phyloP scores from a whole-genome alignment of 2,329 filamentous ascomycete genomes.

The Xylariaceae sp. region DNA sequence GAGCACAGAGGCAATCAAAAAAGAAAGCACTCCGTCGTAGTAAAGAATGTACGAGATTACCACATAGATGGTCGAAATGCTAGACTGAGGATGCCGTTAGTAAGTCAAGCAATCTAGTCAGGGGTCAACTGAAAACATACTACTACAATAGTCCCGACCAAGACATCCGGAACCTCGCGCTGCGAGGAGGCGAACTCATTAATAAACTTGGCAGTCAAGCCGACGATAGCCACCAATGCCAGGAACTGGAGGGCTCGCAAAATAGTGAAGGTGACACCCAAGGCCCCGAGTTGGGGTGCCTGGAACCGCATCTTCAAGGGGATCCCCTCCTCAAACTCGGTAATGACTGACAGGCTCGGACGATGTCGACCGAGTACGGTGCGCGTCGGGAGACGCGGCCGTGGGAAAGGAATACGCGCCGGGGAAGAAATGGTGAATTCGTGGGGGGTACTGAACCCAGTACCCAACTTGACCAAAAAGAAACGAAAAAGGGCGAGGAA shows the following conservation, averaged over 20 bases:
- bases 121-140: conserved; percentile 46
- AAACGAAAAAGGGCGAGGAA: conserved; percentile 17
- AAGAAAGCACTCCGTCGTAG: conserved; percentile 68
- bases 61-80: conserved; percentile 73
- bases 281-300: conserved; percentile 57
- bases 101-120: conserved; percentile 12
- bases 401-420: conserved; percentile 38
- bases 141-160: conserved; percentile 73
- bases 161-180: conserved; percentile 61
- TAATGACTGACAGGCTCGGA: conserved; percentile 42
- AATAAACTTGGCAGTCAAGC: conserved; percentile 78
- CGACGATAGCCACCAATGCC: conserved; percentile 70
- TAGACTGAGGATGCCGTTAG: conserved; percentile 50
- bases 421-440: conserved; percentile 31
- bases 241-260: conserved; percentile 66
- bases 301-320: conserved; percentile 40
- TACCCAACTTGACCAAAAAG: conserved; percentile 7
- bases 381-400: conserved; percentile 38
- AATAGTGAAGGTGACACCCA: conserved; percentile 73
- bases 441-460: conserved; percentile 24
- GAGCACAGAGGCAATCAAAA: conserved; percentile 60
- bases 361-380: conserved; percentile 33
- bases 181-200: conserved; percentile 63
- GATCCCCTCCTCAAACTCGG: conserved; percentile 30
- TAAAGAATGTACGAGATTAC: conserved; percentile 78